Conservation (phyloP, 2,329 filamentous ascomycete genomes). For the Sclerotiophoma versabilis region DNA sequence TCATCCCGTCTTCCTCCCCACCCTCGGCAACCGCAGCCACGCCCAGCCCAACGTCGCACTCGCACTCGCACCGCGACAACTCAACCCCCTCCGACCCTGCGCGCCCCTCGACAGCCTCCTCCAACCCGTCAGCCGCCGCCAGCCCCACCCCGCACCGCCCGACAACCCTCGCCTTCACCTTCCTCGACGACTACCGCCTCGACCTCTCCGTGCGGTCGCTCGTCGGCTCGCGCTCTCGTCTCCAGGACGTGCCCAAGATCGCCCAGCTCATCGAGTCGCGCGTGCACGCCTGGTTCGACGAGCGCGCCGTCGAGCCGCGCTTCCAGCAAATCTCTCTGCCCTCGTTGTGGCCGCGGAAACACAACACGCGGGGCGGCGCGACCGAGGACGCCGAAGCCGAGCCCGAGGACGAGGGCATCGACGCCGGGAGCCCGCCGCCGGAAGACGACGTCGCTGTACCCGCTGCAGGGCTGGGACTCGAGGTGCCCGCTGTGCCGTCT, state of each 20-base stretch:
- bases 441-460: constrained; percentile 19
- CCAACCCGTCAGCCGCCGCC: constrained; percentile 4
- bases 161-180: constrained; percentile 93
- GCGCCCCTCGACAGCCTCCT: constrained; percentile 33
- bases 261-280: constrained; percentile 81
- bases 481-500: not conserved
- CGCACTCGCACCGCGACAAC: constrained; percentile 15
- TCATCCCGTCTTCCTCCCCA: constrained; percentile 71
- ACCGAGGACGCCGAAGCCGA: constrained; percentile 49
- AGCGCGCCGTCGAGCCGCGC: constrained; percentile 82
- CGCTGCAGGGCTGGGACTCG: not conserved
- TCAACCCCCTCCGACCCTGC: constrained; percentile 53
- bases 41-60: constrained; percentile 51
- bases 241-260: constrained; percentile 89
- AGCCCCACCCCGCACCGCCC: constrained; percentile 54
- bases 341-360: constrained; percentile 82
- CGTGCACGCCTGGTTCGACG: constrained; percentile 86
- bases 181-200: constrained; percentile 85
- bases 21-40: constrained; percentile 41
- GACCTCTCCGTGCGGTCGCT: constrained; percentile 83
- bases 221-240: constrained; percentile 77
- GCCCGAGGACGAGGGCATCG: constrained; percentile 25
- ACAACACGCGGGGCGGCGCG: constrained; percentile 78
- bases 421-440: not conserved
- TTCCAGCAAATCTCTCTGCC: constrained; percentile 88